Conservation (phyloP, 1,284 basidiomycete species). For the Acaromyces ingoldii region DNA sequence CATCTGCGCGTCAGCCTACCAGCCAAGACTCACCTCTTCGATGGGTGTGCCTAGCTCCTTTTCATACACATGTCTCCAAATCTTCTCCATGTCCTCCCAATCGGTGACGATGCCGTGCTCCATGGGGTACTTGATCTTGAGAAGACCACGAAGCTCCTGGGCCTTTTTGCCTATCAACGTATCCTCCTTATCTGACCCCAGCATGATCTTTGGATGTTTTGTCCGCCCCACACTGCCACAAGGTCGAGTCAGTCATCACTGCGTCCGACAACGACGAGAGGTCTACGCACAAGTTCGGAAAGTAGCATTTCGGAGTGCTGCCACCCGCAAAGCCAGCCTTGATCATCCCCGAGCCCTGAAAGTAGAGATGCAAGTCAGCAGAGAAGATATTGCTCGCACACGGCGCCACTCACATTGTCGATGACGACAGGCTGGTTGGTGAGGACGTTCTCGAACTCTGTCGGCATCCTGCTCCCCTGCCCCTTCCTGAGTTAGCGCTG, state of each 20-base stretch:
- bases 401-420: conserved; percentile 44
- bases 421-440: conserved; percentile 52
- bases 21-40: conserved; percentile 32
- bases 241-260: neutral
- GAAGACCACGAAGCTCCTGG: conserved; percentile 46
- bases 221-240: conserved; percentile 37
- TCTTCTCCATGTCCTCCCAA: conserved; percentile 51
- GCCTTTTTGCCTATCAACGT: conserved; percentile 48
- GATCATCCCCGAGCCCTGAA: conserved; percentile 50
- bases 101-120: conserved; percentile 51
- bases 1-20: neutral
- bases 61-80: conserved; percentile 48
- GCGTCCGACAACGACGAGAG: neutral
- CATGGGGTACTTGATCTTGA: conserved; percentile 50
- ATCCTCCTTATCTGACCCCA: conserved; percentile 50
- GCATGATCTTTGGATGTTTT: conserved; percentile 49
- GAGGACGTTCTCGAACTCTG: conserved; percentile 49
- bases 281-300: conserved; percentile 37
- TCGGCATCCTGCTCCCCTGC: conserved; percentile 25
- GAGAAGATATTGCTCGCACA: no score
- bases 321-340: conserved; percentile 51
- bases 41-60: conserved; percentile 47
- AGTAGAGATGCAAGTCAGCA: no score
- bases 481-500: no score
- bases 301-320: conserved; percentile 49